phyloP scores from a whole-genome alignment of 805 yeast species.

The Zygoascus bituminiphila region DNA sequence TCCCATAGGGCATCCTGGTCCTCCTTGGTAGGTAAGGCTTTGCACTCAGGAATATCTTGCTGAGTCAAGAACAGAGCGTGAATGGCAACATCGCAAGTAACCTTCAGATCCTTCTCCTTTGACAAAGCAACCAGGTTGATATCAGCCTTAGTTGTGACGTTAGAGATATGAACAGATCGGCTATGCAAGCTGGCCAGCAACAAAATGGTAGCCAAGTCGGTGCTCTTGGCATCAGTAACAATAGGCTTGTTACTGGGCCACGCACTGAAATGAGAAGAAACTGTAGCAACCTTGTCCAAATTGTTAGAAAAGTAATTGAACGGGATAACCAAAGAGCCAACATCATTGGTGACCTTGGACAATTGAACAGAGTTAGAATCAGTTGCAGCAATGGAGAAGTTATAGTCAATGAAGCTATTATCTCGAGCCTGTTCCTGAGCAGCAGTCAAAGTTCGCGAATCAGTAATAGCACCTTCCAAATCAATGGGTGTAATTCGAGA shows the following conservation, averaged over 20 bases:
- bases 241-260: constrained; percentile 86
- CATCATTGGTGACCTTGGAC: constrained; percentile 51
- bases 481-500: constrained; percentile 72
- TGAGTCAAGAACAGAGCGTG: constrained; percentile 64
- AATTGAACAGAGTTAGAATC: constrained; percentile 56
- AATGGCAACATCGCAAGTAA: constrained; percentile 84
- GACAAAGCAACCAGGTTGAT: constrained; percentile 77
- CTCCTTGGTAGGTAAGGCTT: constrained; percentile 67
- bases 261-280: constrained; percentile 66
- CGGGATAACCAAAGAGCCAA: constrained; percentile 77
- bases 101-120: constrained; percentile 69
- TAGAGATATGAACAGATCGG: constrained; percentile 82
- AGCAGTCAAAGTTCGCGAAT: constrained; percentile 53
- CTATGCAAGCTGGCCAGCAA: constrained; percentile 80
- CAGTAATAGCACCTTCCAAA: constrained; percentile 53
- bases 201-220: constrained; percentile 87
- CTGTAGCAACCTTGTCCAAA: constrained; percentile 59
- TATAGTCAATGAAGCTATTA: constrained; percentile 66
- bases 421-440: constrained; percentile 51
- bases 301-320: constrained; percentile 57
- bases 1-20: constrained; percentile 83
- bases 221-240: constrained; percentile 84
- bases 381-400: constrained; percentile 77
- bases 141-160: constrained; percentile 73
- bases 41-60: constrained; percentile 60